A percentile compares a stretch with the other conserved stretches of the same genome.
These are phyloP conservation scores for Porphyridium purpureum DNA, from an alignment of 23 red algal species.

Conservation along the genomic window DNA sequence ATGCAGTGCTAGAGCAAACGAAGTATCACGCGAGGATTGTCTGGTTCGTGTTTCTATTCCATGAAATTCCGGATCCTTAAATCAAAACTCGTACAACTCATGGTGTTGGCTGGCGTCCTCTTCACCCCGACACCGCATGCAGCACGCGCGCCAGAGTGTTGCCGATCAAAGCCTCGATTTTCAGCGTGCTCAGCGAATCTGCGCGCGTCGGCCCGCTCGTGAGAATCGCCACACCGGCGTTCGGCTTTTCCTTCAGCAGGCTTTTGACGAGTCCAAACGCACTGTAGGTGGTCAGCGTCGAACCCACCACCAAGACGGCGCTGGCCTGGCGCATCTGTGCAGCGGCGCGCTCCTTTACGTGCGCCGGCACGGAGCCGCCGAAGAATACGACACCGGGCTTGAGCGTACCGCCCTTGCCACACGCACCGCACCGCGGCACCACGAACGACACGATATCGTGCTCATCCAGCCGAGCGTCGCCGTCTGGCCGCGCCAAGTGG, in stretches of 20 bases:
- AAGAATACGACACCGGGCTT: constrained; percentile 63
- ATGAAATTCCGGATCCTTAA: too few relatives aligned
- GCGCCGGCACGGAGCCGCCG: constrained; percentile 28
- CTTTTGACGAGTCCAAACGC: constrained; percentile 48
- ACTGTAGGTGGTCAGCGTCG: constrained; percentile 21
- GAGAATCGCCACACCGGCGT: constrained; percentile 22
- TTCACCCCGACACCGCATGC: constrained; percentile 3
- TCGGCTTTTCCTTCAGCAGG: constrained; percentile 10
- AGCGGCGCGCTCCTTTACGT: constrained; percentile 10
- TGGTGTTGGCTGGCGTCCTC: too few relatives aligned
- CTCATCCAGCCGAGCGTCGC: constrained; percentile 30
- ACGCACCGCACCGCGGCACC: constrained; percentile 26
- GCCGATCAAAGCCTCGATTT: constrained; percentile 28
- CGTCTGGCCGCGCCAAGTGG: constrained; percentile 29
- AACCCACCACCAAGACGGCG: constrained; percentile 44
- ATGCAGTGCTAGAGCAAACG: too few relatives aligned
- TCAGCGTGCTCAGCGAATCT: constrained; percentile 33
- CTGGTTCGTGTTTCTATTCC: too few relatives aligned
- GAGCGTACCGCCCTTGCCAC: constrained; percentile 16
- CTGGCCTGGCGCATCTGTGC: constrained; percentile 11
- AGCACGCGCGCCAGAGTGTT: constrained; percentile 23
- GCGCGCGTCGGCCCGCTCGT: constrained; percentile 47
- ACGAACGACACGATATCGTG: constrained; percentile 21
- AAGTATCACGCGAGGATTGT: too few relatives aligned
- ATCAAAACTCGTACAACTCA: too few relatives aligned